A percentile compares a stretch with the other conserved stretches of the same genome.
Evolutionary conservation across 148 eudicot genomes (phyloP).

Genomic region (Heliosperma pusillum): DNA sequence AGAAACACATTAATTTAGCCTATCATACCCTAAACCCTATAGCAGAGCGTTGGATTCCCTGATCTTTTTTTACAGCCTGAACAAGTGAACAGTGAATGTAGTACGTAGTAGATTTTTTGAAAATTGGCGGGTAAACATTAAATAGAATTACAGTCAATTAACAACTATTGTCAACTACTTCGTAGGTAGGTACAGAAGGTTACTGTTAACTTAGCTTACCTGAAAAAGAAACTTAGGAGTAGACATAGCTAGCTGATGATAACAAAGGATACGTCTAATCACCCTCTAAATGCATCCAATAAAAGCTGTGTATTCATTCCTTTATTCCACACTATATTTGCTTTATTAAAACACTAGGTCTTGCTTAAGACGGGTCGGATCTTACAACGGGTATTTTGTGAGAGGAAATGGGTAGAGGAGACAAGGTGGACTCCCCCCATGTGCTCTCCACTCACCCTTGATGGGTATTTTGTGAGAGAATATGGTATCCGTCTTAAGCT

Average conservation of each 20-base stretch:
- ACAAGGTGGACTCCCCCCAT: too few relatives aligned
- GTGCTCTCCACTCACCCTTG: too few relatives aligned
- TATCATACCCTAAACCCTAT: too few relatives aligned
- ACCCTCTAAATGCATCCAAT: slow-evolving; percentile 3
- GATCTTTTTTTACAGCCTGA: too few relatives aligned
- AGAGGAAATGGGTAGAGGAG: too few relatives aligned
- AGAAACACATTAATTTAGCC: too few relatives aligned
- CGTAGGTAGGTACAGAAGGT: background rate
- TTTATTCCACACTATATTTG: background rate
- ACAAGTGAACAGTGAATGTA: too few relatives aligned
- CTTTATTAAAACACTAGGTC: background rate
- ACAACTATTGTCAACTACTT: too few relatives aligned
- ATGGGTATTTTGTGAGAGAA: too few relatives aligned
- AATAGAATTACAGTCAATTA: background rate
- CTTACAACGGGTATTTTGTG: too few relatives aligned
- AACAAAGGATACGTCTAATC: slow-evolving; percentile 25
- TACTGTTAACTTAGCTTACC: slow-evolving; percentile 8
- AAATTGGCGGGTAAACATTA: background rate
- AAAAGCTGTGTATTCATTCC: slow-evolving; percentile 7
- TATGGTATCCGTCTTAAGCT: too few relatives aligned
- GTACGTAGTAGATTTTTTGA: background rate
- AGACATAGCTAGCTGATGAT: slow-evolving; percentile 5
- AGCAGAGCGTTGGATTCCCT: background rate
- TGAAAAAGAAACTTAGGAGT: slow-evolving; percentile 18
- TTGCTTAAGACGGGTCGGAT: too few relatives aligned